phyloP scores from a whole-genome alignment of 2,329 filamentous ascomycete genomes.

The Incumbomyces lentus region DNA sequence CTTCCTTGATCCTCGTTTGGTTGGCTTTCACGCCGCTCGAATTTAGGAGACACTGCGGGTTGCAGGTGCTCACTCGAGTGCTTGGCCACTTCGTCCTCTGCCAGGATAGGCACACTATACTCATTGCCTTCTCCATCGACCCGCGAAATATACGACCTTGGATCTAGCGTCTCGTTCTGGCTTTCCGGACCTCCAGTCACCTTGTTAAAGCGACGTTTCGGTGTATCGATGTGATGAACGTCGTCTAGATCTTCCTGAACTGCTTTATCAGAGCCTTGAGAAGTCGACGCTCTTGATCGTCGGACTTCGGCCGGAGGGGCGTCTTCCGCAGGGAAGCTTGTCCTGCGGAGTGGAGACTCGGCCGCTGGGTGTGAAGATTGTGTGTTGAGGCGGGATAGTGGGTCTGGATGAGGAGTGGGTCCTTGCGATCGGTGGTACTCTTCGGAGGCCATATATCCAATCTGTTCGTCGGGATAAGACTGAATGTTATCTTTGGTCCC shows the following conservation, averaged over 20 bases:
- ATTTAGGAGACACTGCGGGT: constrained; percentile 69
- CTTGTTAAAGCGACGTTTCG: constrained; percentile 28
- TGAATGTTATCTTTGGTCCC: constrained; percentile 53
- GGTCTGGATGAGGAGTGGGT: constrained; percentile 45
- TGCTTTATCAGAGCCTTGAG: constrained; percentile 12
- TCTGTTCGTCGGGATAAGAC: constrained; percentile 78
- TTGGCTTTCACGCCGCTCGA: constrained; percentile 52
- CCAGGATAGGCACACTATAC: constrained; percentile 71
- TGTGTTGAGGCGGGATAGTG: constrained; percentile 30
- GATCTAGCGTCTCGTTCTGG: constrained; percentile 36
- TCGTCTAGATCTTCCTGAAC: constrained; percentile 16
- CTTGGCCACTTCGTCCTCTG: constrained; percentile 75
- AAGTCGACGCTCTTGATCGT: constrained; percentile 17
- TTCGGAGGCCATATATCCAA: constrained; percentile 78
- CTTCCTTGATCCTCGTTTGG: constrained; percentile 45
- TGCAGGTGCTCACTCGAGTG: constrained; percentile 58
- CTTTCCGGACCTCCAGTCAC: constrained; percentile 35
- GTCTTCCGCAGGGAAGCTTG: constrained; percentile 36
- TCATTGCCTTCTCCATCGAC: constrained; percentile 44
- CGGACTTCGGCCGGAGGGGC: constrained; percentile 18
- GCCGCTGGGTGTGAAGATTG: constrained; percentile 36
- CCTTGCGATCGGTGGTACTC: constrained; percentile 69
- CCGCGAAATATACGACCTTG: constrained; percentile 37
- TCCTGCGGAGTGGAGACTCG: constrained; percentile 44
- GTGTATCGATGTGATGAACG: constrained; percentile 70